phyloP scores from a whole-genome alignment of 2,329 filamentous ascomycete species.

The Venturia carpophila region DNA sequence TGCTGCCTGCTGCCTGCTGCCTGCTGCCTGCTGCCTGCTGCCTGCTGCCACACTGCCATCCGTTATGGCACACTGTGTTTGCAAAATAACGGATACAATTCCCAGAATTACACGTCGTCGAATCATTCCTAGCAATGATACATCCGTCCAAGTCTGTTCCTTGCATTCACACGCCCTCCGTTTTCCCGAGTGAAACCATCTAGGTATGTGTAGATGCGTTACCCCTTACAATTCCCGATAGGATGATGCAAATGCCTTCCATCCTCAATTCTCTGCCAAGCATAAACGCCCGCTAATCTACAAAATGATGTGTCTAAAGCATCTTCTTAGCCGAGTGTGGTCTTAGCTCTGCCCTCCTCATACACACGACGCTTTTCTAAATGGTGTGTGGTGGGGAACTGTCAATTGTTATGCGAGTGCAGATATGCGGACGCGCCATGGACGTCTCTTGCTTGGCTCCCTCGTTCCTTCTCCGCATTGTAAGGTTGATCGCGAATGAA shows the following conservation, averaged over 20 bases:
- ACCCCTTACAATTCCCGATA: neutral
- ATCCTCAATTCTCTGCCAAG: neutral
- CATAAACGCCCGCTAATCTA: conserved; percentile 6
- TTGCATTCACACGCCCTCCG: neutral
- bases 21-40: too few relatives aligned
- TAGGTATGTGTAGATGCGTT: neutral
- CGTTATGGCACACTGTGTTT: neutral
- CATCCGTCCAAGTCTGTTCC: neutral
- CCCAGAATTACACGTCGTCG: neutral
- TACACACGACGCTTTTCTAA: neutral
- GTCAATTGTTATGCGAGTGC: neutral
- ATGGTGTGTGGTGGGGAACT: neutral
- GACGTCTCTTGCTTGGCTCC: neutral
- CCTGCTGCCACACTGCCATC: too few relatives aligned
- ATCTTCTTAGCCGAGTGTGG: neutral
- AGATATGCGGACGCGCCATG: neutral
- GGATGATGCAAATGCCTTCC: neutral
- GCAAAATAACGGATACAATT: neutral
- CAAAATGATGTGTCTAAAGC: neutral
- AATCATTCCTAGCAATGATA: neutral
- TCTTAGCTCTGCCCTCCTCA: neutral
- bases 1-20: too few relatives aligned
- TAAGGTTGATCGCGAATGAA: neutral
- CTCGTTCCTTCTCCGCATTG: neutral
- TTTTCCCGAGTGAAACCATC: neutral